These are phyloP conservation scores for Litchi chinensis DNA, from an alignment of 345 rosid genomes.

Conservation along the genomic window DNA sequence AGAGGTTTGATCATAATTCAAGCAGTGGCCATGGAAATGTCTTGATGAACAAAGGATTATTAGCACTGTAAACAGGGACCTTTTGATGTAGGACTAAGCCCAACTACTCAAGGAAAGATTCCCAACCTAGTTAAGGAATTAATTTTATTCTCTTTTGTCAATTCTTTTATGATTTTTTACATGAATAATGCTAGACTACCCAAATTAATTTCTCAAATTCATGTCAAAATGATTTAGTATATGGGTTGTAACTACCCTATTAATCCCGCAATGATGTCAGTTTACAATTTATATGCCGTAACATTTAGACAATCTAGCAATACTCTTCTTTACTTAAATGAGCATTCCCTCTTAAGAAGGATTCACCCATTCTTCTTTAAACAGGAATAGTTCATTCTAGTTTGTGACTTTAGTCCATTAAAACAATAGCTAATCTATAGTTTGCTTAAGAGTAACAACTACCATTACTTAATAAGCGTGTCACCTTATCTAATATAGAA, in stretches of 20 bases:
- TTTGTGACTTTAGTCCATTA: no score
- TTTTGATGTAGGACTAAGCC: background rate
- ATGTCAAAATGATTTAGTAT: no score
- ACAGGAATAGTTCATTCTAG: background rate
- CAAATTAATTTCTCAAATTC: no score
- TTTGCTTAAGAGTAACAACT: background rate
- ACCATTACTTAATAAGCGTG: background rate
- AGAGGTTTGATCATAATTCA: background rate
- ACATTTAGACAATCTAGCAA: no score
- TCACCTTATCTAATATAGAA: background rate
- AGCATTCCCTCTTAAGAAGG: no score
- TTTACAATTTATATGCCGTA: no score
- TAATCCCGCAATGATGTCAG: no score
- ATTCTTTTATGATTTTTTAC: background rate
- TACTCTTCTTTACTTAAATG: no score
- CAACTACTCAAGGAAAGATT: background rate
- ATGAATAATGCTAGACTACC: no score
- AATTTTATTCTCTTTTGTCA: background rate
- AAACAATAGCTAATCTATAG: background rate
- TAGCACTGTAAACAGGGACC: background rate
- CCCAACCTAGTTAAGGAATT: background rate
- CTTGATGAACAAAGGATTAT: background rate
- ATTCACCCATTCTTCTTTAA: background rate
- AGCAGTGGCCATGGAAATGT: background rate
- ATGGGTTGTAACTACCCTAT: no score